Percentiles rank a stretch among this genome's conserved stretches.
Conservation (phyloP, 805 yeast species). For the Sugiyamaella qingdaonensis region DNA sequence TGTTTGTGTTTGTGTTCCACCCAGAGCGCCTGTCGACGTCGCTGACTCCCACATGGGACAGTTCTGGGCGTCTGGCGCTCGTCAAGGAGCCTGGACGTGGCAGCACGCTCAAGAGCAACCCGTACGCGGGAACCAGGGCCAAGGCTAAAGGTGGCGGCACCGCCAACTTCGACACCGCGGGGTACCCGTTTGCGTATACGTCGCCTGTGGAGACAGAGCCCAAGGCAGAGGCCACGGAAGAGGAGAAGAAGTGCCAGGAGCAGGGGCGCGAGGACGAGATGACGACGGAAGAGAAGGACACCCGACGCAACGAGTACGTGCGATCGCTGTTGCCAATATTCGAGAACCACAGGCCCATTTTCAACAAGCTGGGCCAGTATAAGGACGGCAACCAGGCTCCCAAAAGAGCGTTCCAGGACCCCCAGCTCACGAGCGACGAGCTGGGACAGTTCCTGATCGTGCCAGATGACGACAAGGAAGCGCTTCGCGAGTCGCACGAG, state of each 20-base stretch:
- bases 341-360: conserved; percentile 9
- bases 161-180: neutral
- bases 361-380: conserved; percentile 42
- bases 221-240: neutral
- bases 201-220: neutral
- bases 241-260: too few species aligned
- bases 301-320: neutral
- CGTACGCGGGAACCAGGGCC: neutral
- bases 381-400: conserved; percentile 39
- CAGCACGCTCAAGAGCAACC: too few species aligned
- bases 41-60: neutral
- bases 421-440: conserved; percentile 52
- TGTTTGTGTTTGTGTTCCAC: neutral
- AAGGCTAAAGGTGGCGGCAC: neutral
- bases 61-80: neutral
- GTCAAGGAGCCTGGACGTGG: neutral
- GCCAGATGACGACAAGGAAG: conserved; percentile 39
- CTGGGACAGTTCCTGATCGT: conserved; percentile 48
- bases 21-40: neutral
- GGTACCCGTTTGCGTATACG: neutral
- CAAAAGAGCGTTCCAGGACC: conserved; percentile 28
- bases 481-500: conserved; percentile 47
- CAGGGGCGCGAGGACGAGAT: neutral
- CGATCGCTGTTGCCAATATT: neutral
- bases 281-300: neutral